A percentile compares a stretch with the other conserved stretches of the same genome.
Evolutionary conservation across 2,329 filamentous ascomycete genomes (phyloP).

Genomic region (Pyricularia sp.): DNA sequence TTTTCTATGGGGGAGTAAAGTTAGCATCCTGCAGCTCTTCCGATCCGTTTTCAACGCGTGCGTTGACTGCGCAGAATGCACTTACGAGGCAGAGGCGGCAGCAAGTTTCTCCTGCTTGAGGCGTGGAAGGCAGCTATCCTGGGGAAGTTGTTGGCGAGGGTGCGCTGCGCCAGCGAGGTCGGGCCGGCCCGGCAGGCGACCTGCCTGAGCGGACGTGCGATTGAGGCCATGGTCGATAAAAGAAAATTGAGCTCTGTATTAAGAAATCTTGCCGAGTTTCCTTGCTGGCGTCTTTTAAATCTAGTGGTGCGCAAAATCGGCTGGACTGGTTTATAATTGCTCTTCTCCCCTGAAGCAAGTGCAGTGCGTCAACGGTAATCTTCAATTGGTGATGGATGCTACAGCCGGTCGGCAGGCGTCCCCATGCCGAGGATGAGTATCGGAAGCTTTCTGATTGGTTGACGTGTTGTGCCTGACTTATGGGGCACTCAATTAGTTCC

Average conservation of each 20-base stretch:
- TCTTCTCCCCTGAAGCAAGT: background rate
- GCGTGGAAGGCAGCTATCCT: conserved; percentile 80
- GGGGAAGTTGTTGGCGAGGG: conserved; percentile 27
- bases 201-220: conserved; percentile 48
- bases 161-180: conserved; percentile 13
- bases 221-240: conserved; percentile 40
- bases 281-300: background rate
- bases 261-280: background rate
- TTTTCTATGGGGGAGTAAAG: conserved; percentile 42
- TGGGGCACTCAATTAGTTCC: background rate
- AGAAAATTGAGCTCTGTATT: background rate
- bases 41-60: background rate
- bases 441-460: conserved; percentile 35
- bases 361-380: too few species aligned
- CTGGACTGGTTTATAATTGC: background rate
- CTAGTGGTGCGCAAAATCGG: background rate
- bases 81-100: conserved; percentile 81
- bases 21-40: background rate
- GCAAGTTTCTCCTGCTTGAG: conserved; percentile 62
- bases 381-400: background rate
- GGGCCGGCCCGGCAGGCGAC: conserved; percentile 30
- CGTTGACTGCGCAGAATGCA: conserved; percentile 13
- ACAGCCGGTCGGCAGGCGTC: background rate
- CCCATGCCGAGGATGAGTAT: conserved; percentile 44
- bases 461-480: background rate